Evolutionary conservation across 1,284 basidiomycete genomes (phyloP).

Genomic region (Malassezia nana): DNA sequence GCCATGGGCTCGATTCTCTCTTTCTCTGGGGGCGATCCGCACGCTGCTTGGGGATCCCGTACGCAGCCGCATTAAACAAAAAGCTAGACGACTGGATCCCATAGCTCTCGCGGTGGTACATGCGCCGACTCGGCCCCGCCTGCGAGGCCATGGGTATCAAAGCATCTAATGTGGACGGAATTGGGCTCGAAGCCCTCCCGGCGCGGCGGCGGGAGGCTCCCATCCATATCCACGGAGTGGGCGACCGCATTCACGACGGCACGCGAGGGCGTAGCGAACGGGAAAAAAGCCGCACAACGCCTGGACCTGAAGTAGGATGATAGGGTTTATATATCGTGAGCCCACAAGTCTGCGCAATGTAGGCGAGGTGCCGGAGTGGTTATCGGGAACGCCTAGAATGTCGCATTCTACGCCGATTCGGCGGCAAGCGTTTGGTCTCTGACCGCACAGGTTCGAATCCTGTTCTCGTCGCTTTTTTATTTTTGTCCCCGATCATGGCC

Average conservation of each 20-base stretch:
- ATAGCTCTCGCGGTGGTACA: not conserved
- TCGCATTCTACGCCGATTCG: conserved; percentile 15
- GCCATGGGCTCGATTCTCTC: conserved; percentile 2
- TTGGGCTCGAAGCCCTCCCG: not conserved
- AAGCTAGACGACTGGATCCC: not conserved
- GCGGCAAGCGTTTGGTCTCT: conserved; percentile 22
- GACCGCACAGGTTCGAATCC: conserved; percentile 24
- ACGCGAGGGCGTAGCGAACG: not conserved
- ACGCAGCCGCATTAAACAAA: conserved; percentile 48
- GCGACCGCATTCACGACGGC: not conserved
- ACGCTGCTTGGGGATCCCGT: conserved; percentile 50
- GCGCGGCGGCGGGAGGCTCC: not conserved
- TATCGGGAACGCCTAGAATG: conserved; percentile 24
- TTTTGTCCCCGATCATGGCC: not conserved
- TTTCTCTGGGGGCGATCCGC: conserved; percentile 5
- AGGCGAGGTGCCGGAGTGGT: conserved; percentile 20
- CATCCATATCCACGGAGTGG: not conserved
- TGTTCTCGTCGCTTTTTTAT: conserved; percentile 20
- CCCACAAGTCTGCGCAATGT: not conserved
- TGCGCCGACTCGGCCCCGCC: not conserved
- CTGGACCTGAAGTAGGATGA: no score
- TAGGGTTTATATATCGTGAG: not conserved
- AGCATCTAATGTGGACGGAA: not conserved
- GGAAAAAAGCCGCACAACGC: not conserved
- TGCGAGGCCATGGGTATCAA: not conserved